Percentiles rank a stretch among this genome's conserved stretches.
Evolutionary conservation across 768 basidiomycete genomes (phyloP).

Genomic region (Pisolithus sp.): DNA sequence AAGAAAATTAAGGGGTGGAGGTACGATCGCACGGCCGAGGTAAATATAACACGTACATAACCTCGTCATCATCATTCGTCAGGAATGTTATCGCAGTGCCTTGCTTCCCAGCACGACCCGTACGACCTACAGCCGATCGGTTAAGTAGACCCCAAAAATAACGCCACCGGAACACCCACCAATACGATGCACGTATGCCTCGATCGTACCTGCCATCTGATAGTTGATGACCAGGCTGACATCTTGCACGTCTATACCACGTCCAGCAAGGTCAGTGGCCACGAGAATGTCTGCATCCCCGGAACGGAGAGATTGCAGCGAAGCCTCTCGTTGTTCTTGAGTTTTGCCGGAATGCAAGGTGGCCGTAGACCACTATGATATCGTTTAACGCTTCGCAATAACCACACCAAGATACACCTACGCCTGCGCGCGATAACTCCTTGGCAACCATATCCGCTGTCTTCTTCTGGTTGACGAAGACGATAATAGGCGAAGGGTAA

Average conservation of each 20-base stretch:
- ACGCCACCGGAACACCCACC: conserved; percentile 46
- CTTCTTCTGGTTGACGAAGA: conserved; percentile 99
- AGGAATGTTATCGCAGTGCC: conserved; percentile 94
- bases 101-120: conserved; percentile 94
- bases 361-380: conserved; percentile 72
- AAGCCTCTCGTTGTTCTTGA: conserved; percentile 94
- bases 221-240: conserved; percentile 95
- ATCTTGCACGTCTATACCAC: conserved; percentile 98
- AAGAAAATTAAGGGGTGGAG: neutral
- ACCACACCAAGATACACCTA: conserved; percentile 34
- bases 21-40: neutral
- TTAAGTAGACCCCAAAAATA: neutral
- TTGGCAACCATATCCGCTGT: conserved; percentile 97
- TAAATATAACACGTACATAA: conserved; percentile 60
- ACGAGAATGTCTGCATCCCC: conserved; percentile 88
- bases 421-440: conserved; percentile 83
- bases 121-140: conserved; percentile 61
- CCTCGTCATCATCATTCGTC: conserved; percentile 92
- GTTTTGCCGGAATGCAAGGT: conserved; percentile 97
- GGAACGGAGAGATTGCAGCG: conserved; percentile 77
- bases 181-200: conserved; percentile 96
- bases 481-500: conserved; percentile 88
- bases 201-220: conserved; percentile 95
- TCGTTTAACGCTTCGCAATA: conserved; percentile 5
- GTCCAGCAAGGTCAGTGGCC: conserved; percentile 95